A percentile compares a stretch with the other conserved stretches of the same genome.
Evolutionary conservation across 139 green algal genomes (phyloP).

Genomic region (Micractinium sp.): DNA sequence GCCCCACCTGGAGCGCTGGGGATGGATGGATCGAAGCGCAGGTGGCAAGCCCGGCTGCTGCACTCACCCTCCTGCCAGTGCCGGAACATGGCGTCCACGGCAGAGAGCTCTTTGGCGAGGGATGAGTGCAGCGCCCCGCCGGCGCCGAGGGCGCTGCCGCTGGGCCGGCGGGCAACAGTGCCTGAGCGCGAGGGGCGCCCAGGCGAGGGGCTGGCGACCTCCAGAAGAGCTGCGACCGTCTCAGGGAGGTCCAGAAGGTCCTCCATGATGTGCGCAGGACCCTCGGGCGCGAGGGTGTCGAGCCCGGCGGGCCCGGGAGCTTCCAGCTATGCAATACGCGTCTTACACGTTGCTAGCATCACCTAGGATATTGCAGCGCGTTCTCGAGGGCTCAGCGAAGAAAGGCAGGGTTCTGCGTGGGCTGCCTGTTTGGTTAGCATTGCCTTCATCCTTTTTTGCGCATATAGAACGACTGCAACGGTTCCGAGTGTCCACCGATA

Average conservation of each 20-base stretch:
- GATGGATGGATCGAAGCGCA: neutral
- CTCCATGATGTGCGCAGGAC: neutral
- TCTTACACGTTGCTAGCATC: no score
- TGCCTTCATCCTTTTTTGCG: no score
- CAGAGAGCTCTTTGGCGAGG: constrained; percentile 11
- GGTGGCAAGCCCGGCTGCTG: neutral
- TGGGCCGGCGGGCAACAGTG: neutral
- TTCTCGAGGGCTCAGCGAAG: neutral
- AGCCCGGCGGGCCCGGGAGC: no score
- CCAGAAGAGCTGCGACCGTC: neutral
- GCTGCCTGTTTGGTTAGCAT: no score
- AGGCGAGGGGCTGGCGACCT: neutral
- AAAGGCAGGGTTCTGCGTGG: no score
- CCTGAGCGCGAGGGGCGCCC: neutral
- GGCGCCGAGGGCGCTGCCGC: neutral
- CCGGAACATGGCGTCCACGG: neutral
- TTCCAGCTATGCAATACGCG: no score
- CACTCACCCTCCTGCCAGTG: neutral
- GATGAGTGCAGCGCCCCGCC: neutral
- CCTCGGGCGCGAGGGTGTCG: neutral
- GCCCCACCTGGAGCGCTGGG: no score
- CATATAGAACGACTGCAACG: no score
- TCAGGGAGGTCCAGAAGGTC: neutral
- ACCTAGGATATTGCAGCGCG: neutral
- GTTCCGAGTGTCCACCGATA: no score